These are phyloP conservation scores for Aspergillus transmontanensis DNA, from an alignment of 2,329 filamentous ascomycete species.

Conservation along the genomic window DNA sequence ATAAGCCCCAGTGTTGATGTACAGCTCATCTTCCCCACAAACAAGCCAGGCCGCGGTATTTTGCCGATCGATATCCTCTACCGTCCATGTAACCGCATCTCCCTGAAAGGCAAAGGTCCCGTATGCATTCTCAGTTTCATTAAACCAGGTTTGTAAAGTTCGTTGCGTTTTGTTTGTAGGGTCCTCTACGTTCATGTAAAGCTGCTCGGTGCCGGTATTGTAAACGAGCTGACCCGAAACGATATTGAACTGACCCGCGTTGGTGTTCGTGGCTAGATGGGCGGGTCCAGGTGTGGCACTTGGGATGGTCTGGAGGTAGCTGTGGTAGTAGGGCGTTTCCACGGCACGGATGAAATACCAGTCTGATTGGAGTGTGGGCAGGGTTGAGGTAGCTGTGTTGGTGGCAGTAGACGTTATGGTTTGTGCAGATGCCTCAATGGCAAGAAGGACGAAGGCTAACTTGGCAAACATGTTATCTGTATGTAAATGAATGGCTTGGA, in stretches of 20 bases:
- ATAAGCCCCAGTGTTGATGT: conserved; percentile 15
- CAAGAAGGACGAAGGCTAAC: neutral
- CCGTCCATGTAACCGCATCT: conserved; percentile 12
- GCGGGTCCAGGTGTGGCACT: conserved; percentile 6
- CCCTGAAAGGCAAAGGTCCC: conserved; percentile 15
- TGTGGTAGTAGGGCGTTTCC: conserved; percentile 14
- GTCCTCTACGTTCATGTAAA: conserved; percentile 16
- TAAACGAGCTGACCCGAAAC: conserved; percentile 14
- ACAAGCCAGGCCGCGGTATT: conserved; percentile 16
- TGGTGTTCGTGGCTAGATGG: conserved; percentile 9
- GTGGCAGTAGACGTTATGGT: neutral
- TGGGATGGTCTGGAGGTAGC: conserved; percentile 15
- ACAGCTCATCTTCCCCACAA: conserved; percentile 11
- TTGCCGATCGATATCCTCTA: conserved; percentile 11
- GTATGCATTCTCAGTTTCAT: conserved; percentile 13
- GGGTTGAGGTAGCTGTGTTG: neutral
- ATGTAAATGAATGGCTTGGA: neutral
- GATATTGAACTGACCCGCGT: conserved; percentile 17
- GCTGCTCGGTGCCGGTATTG: conserved; percentile 8
- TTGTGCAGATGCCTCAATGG: conserved; percentile 7
- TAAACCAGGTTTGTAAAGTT: conserved; percentile 14
- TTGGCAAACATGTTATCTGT: neutral
- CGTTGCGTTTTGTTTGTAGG: conserved; percentile 13
- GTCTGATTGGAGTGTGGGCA: conserved; percentile 10
- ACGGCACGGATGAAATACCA: conserved; percentile 16